These are phyloP conservation scores for Tylopilus intermedius DNA, from an alignment of 768 basidiomycete genomes.

Conservation along the genomic window DNA sequence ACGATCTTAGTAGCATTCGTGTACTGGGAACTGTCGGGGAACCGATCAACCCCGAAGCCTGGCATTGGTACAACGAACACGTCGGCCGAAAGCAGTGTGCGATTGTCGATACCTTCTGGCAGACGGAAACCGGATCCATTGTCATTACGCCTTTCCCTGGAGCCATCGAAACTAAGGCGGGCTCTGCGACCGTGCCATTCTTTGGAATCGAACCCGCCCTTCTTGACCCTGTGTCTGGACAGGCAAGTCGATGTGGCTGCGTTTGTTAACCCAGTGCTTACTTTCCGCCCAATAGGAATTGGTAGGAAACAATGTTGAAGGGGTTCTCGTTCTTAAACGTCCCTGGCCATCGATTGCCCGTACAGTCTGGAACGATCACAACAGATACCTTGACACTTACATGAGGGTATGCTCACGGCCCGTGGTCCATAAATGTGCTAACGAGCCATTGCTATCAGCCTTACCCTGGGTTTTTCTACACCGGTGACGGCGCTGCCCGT, in stretches of 20 bases:
- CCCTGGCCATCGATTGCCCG: conserved; percentile 97
- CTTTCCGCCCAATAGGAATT: conserved; percentile 42
- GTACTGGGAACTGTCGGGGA: conserved; percentile 93
- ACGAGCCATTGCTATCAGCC: conserved; percentile 35
- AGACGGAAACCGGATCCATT: conserved; percentile 97
- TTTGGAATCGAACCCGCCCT: conserved; percentile 89
- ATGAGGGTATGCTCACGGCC: conserved; percentile 42
- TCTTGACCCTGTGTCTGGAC: conserved; percentile 77
- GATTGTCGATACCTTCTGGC: conserved; percentile 94
- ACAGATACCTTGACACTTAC: conserved; percentile 75
- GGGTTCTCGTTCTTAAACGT: conserved; percentile 77
- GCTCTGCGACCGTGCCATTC: conserved; percentile 96
- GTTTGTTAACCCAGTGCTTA: neutral
- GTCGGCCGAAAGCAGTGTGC: conserved; percentile 87
- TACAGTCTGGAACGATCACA: conserved; percentile 88
- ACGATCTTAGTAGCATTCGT: conserved; percentile 79
- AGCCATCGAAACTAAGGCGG: conserved; percentile 93
- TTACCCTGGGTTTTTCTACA: conserved; percentile 90
- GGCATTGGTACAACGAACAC: conserved; percentile 98
- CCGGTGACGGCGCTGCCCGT: conserved; percentile 94
- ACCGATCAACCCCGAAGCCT: conserved; percentile 98
- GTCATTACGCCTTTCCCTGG: conserved; percentile 95
- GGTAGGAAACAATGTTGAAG: conserved; percentile 80
- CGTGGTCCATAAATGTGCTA: conserved; percentile 39
- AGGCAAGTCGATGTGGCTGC: conserved; percentile 33